phyloP scores from a whole-genome alignment of 2,329 filamentous ascomycete species.

The Phaeomoniella chlamydospora region DNA sequence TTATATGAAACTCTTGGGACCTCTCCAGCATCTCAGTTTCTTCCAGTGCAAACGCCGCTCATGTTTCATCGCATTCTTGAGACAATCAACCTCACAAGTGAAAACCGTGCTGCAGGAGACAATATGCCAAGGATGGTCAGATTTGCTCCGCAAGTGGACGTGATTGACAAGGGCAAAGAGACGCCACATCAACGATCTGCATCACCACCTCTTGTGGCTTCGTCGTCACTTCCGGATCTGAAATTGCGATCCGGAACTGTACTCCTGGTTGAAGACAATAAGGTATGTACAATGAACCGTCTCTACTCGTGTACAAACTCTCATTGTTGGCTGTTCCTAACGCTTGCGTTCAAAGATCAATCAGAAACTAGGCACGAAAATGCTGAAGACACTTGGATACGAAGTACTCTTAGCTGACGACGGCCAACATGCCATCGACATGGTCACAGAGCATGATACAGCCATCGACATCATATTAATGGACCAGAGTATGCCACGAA shows the following conservation, averaged over 20 bases:
- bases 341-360: no score
- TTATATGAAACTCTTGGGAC: conserved; percentile 10
- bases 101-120: conserved; percentile 5
- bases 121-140: conserved; percentile 9
- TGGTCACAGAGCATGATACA: conserved; percentile 11
- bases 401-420: conserved; percentile 13
- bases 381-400: conserved; percentile 11
- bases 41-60: conserved; percentile 13
- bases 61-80: conserved; percentile 15
- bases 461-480: conserved; percentile 15
- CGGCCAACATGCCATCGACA: conserved; percentile 14
- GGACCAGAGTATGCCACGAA: conserved; percentile 18
- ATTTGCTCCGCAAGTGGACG: conserved; percentile 13
- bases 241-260: conserved; percentile 7
- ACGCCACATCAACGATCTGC: no score
- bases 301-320: no score
- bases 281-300: no score
- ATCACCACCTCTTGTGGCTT: not conserved
- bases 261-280: conserved; percentile 15
- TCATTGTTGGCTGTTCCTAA: no score
- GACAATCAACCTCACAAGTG: conserved; percentile 7
- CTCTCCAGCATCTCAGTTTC: conserved; percentile 9
- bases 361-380: conserved; percentile 12
- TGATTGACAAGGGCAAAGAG: no score
- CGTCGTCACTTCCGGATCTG: not conserved